Conservation (phyloP, 768 basidiomycete genomes). For the Termitomyces sp. region DNA sequence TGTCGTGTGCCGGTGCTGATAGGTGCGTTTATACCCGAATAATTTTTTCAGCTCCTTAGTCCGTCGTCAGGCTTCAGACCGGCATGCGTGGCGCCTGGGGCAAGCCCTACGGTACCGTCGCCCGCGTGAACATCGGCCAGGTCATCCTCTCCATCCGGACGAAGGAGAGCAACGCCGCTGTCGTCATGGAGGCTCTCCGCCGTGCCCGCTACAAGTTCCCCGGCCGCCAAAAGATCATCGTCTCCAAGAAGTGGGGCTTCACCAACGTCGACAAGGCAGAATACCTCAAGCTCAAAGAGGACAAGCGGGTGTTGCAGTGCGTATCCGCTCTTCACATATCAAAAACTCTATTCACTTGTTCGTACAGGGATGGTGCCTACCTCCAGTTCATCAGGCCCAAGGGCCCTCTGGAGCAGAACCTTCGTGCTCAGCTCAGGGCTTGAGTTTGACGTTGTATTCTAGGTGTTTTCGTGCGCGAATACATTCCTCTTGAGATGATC, state of each 20-base stretch:
- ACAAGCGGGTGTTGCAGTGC: slow-evolving; percentile 85
- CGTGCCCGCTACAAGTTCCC: slow-evolving; percentile 99
- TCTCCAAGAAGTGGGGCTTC: slow-evolving; percentile 99
- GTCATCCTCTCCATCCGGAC: slow-evolving; percentile 85
- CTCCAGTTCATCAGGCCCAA: slow-evolving; percentile 90
- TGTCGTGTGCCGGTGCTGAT: slow-evolving; percentile 99
- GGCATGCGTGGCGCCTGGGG: slow-evolving; percentile 99
- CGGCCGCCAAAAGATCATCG: slow-evolving; percentile 96
- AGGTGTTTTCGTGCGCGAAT: slow-evolving; percentile 12
- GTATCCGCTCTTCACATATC: slow-evolving; percentile 28
- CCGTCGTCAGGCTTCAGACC: slow-evolving; percentile 71
- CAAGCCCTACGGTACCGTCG: slow-evolving; percentile 95
- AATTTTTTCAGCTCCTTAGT: neutral
- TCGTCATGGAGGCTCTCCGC: slow-evolving; percentile 95
- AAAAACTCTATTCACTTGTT: neutral
- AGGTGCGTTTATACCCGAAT: slow-evolving; percentile 44
- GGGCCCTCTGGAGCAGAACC: slow-evolving; percentile 82
- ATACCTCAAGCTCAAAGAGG: slow-evolving; percentile 83
- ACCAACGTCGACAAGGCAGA: slow-evolving; percentile 91
- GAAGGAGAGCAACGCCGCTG: slow-evolving; percentile 82
- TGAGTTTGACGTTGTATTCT: slow-evolving; percentile 29
- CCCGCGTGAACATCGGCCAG: slow-evolving; percentile 96
- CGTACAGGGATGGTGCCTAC: slow-evolving; percentile 84
- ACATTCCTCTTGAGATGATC: neutral
- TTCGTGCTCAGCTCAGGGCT: slow-evolving; percentile 78